Percentiles rank a stretch among this genome's conserved stretches.
Conservation (phyloP, 176 grass and related monocot species). For the Urochloa ruziziensis region DNA sequence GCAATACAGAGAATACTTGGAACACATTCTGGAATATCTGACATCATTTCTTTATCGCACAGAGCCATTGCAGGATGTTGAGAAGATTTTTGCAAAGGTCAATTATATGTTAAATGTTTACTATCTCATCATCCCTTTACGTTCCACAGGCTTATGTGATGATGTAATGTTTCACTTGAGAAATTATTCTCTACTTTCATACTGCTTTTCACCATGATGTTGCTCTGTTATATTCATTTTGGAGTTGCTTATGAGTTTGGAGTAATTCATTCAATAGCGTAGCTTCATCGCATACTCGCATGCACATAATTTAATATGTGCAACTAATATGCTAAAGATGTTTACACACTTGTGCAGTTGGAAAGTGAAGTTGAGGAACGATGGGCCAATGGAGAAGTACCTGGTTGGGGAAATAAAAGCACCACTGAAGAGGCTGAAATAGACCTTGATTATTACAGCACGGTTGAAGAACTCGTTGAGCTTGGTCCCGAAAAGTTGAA, state of each 20-base stretch:
- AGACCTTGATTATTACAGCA: constrained; percentile 90
- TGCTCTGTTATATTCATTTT: background rate
- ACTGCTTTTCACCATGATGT: background rate
- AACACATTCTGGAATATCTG: constrained; percentile 83
- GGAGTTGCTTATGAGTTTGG: background rate
- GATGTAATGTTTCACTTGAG: background rate
- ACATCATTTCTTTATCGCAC: constrained; percentile 71
- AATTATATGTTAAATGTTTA: background rate
- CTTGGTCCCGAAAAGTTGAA: constrained; percentile 84
- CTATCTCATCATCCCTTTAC: background rate
- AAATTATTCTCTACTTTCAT: background rate
- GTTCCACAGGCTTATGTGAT: constrained; percentile 2
- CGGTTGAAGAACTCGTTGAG: constrained; percentile 86
- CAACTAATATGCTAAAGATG: background rate
- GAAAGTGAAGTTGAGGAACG: constrained; percentile 82
- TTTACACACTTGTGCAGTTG: constrained; percentile 35
- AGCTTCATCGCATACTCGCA: background rate
- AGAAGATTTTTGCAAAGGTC: constrained; percentile 80
- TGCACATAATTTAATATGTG: background rate
- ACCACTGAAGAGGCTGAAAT: constrained; percentile 55
- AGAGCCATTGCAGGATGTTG: constrained; percentile 80
- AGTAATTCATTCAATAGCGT: constrained; percentile 12
- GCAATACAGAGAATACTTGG: constrained; percentile 79
- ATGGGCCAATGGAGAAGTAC: constrained; percentile 59
- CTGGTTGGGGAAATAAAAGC: constrained; percentile 71